Percentiles rank a stretch among this genome's conserved stretches.
These are phyloP conservation scores for Urochloa ruziziensis DNA, from an alignment of 176 grass and related monocot species.

Conservation along the genomic window DNA sequence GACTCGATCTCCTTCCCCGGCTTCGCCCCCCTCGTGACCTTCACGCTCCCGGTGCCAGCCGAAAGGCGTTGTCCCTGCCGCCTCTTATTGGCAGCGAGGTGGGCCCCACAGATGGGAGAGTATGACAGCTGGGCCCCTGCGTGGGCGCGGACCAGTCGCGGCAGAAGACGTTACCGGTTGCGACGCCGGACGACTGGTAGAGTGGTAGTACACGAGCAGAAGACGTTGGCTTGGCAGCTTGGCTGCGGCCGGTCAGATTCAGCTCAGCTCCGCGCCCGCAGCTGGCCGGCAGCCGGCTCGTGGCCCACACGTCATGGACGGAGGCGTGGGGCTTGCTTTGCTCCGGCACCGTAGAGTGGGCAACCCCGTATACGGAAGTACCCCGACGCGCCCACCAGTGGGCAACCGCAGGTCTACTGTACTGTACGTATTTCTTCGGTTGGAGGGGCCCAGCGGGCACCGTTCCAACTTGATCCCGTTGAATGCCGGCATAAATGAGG, in stretches of 20 bases:
- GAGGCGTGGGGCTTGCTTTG: not conserved
- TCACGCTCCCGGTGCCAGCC: constrained; percentile 33
- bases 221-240: constrained; percentile 9
- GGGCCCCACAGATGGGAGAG: not conserved
- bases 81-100: constrained; percentile 1
- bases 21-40: not conserved
- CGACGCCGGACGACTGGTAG: not conserved
- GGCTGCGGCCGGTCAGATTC: not conserved
- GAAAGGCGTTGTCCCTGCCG: constrained; percentile 17
- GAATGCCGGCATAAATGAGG: constrained; percentile 17
- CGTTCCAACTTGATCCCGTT: not conserved
- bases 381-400: not conserved
- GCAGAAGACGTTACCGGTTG: constrained; percentile 10
- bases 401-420: not conserved
- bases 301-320: constrained; percentile 33
- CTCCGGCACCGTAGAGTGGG: constrained; percentile 6
- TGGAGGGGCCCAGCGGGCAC: not conserved
- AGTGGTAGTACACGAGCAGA: not conserved
- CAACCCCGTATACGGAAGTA: not conserved
- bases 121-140: not conserved
- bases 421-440: not conserved
- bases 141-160: not conserved
- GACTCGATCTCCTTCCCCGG: not conserved
- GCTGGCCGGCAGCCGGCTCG: not conserved
- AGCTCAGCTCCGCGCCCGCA: not conserved